Evolutionary conservation across 768 basidiomycete genomes (phyloP), one percentile per base, ranked within the genome.

Genomic region (Gymnopilus junonius): DNA sequence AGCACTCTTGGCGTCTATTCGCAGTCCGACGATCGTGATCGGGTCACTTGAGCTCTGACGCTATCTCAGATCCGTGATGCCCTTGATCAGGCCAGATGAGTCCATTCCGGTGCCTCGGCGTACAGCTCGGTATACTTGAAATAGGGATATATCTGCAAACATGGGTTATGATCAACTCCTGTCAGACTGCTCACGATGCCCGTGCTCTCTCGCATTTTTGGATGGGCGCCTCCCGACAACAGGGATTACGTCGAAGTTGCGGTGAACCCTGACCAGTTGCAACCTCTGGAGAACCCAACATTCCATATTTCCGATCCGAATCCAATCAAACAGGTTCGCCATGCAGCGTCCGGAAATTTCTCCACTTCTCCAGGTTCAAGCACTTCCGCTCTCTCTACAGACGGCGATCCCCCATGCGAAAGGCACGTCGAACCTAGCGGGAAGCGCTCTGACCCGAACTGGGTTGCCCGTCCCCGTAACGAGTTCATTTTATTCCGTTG

Each of bases 401-500:
- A 73, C 34, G 64, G 64, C 20, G 68, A 66, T 37, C 46, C 65
- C 23, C 40, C 64, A 23, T 46, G 63, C 5, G 63, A 67, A 31
- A 57, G 64, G 57, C 53, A 55, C 42, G 46, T 55, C 8, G 65
- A 58, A 20, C 14, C 31, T 4, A 43, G 42, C 35, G 61, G 80
- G 5, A 70, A 67, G 40, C 71, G 76, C 58, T 76, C 77, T 10
- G 83, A 88, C 61, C 84, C 87, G 0, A 74, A 72, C n/a, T 86
- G 85, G 82, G 82, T 89, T 35, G 85, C 88, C 25, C 85, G 90
- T 12, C 90, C 90, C 3, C 82, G 86, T 1, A 91, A 91, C 63
- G 80, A 86, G 45, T 91, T 91, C 75, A 89, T 91, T 73, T 83
- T 91, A 56, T 91, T 90, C 76, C 87, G 89, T 32, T 87, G 88